A percentile compares a stretch with the other conserved stretches of the same genome.
Conservation (phyloP, 2,329 filamentous ascomycete species). For the Penicillium nordicum region DNA sequence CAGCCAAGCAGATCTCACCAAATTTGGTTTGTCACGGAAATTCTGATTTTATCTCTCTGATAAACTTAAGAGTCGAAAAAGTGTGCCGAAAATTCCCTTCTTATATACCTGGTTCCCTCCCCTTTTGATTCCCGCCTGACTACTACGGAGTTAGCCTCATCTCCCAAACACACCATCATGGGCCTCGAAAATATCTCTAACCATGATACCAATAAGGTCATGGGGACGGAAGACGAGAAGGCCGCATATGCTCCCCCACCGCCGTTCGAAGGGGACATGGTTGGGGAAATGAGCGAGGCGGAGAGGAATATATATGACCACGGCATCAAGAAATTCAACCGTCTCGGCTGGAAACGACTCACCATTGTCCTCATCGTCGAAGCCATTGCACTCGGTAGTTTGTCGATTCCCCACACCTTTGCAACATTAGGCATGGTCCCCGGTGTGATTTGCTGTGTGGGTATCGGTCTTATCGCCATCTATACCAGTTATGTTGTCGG, state of each 20-base stretch:
- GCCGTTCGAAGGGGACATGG: slow-evolving; percentile 9
- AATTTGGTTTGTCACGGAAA: slow-evolving; percentile 15
- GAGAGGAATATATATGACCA: slow-evolving; percentile 11
- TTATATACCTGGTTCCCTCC: slow-evolving; percentile 7
- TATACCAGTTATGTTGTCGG: slow-evolving; percentile 43
- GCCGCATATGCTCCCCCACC: slow-evolving; percentile 14
- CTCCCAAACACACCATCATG: slow-evolving; percentile 11
- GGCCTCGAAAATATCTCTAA: slow-evolving; percentile 19
- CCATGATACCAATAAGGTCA: slow-evolving; percentile 14
- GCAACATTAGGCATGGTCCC: slow-evolving; percentile 45
- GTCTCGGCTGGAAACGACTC: slow-evolving; percentile 49
- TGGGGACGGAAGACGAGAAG: slow-evolving; percentile 15
- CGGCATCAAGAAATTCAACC: slow-evolving; percentile 14
- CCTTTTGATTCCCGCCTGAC: neutral
- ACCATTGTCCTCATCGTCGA: slow-evolving; percentile 49
- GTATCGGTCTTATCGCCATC: slow-evolving; percentile 37
- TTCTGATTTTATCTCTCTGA: neutral
- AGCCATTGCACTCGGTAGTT: slow-evolving; percentile 47
- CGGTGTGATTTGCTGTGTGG: slow-evolving; percentile 43
- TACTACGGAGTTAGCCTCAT: neutral
- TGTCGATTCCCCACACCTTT: slow-evolving; percentile 45
- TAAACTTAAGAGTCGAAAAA: neutral
- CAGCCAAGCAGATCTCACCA: slow-evolving; percentile 7
- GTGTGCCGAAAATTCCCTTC: slow-evolving; percentile 1
- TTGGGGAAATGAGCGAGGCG: slow-evolving; percentile 13